These are phyloP conservation scores for Xylaria sp. DNA, from an alignment of 2,329 filamentous ascomycete species.

Conservation along the genomic window DNA sequence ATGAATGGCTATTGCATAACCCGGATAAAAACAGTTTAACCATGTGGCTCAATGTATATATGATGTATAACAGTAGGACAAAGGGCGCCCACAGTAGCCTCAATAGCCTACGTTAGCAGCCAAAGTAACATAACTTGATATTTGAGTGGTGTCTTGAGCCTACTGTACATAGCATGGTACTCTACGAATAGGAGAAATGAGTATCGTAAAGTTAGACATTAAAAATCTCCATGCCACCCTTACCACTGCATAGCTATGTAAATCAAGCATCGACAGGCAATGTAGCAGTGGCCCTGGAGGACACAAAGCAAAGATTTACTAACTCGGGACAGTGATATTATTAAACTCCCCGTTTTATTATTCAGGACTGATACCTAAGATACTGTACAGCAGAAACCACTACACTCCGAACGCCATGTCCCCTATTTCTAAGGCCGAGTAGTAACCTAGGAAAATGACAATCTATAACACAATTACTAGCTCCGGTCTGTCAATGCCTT, in stretches of 20 bases:
- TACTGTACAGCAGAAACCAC: constrained; percentile 30
- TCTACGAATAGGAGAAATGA: not conserved
- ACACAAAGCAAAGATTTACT: not conserved
- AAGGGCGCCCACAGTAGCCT: no score
- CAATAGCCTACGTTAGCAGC: not conserved
- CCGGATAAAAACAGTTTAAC: not conserved
- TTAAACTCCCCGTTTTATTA: constrained; percentile 24
- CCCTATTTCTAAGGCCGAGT: constrained; percentile 14
- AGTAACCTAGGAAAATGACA: constrained; percentile 15
- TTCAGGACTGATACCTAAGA: constrained; percentile 25
- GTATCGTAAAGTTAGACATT: not conserved
- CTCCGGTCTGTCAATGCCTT: constrained; percentile 81
- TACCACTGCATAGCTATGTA: not conserved
- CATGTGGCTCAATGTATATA: not conserved
- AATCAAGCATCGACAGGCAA: not conserved
- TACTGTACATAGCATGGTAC: not conserved
- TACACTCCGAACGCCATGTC: constrained; percentile 32
- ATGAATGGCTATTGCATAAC: no score
- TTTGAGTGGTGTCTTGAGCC: not conserved
- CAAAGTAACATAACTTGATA: not conserved
- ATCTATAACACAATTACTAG: constrained; percentile 80
- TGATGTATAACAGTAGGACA: not conserved
- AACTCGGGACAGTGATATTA: not conserved
- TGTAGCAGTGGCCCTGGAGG: not conserved
- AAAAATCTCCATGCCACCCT: not conserved